These are phyloP conservation scores for Aureobasidium melanogenum DNA, from an alignment of 2,329 filamentous ascomycete genomes.

Conservation along the genomic window DNA sequence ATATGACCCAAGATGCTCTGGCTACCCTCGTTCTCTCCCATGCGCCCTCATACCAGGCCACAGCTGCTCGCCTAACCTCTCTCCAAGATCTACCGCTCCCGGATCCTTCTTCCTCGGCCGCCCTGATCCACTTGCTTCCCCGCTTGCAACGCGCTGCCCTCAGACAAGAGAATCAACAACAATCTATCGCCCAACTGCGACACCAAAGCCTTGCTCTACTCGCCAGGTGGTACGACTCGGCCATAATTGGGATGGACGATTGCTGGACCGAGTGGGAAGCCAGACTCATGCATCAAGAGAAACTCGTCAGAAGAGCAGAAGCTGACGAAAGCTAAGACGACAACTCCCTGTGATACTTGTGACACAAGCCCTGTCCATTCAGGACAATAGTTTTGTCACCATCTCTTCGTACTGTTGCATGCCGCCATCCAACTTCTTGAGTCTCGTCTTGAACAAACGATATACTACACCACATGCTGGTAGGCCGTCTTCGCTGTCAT, in stretches of 20 bases:
- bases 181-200: conserved; percentile 55
- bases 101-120: conserved; percentile 36
- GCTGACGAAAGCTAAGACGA: conserved; percentile 38
- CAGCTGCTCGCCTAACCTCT: conserved; percentile 35
- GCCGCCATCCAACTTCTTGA: neutral
- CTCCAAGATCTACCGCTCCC: conserved; percentile 37
- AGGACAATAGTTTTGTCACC: neutral
- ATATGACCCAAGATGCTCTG: conserved; percentile 14
- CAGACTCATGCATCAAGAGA: conserved; percentile 57
- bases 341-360: neutral
- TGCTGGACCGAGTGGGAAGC: conserved; percentile 64
- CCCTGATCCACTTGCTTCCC: conserved; percentile 50
- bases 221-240: conserved; percentile 61
- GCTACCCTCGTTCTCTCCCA: conserved; percentile 35
- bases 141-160: conserved; percentile 54
- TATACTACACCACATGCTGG: neutral
- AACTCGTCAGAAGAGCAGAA: conserved; percentile 55
- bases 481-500: neutral
- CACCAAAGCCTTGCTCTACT: conserved; percentile 49
- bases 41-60: conserved; percentile 33
- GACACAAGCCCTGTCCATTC: neutral
- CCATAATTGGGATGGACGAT: conserved; percentile 58
- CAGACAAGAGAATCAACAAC: conserved; percentile 52
- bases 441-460: neutral
- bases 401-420: neutral